These are phyloP conservation scores for Pseudopediastrum boryanum DNA, from an alignment of 139 green algal species.

Conservation along the genomic window DNA sequence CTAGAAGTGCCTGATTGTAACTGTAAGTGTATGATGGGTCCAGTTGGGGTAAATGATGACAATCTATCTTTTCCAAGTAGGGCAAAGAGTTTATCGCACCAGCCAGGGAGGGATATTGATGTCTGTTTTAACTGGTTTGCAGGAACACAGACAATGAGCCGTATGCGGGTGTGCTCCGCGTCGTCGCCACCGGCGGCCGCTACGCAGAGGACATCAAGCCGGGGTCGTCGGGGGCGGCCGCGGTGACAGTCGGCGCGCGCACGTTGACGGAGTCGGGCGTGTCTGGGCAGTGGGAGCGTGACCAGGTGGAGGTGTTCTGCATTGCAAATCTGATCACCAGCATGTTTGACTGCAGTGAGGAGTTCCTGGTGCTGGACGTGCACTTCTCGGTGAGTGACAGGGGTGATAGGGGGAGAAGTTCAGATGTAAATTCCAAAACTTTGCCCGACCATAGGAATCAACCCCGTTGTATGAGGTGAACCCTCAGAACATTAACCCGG, in stretches of 20 bases:
- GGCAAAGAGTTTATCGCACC: too few relatives aligned
- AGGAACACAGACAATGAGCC: slow-evolving; percentile 89
- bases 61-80: too few relatives aligned
- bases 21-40: too few relatives aligned
- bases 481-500: too few relatives aligned
- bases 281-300: slow-evolving; percentile 79
- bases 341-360: slow-evolving; percentile 93
- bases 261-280: slow-evolving; percentile 85
- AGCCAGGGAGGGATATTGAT: too few relatives aligned
- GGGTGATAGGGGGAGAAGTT: too few relatives aligned
- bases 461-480: slow-evolving; percentile 1
- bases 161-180: slow-evolving; percentile 81
- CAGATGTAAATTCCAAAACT: too few relatives aligned
- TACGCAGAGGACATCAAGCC: slow-evolving; percentile 42
- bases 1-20: too few relatives aligned
- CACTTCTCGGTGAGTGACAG: slow-evolving; percentile 80
- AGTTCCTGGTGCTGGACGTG: slow-evolving; percentile 96
- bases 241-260: slow-evolving; percentile 81
- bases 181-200: slow-evolving; percentile 84
- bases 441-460: too few relatives aligned
- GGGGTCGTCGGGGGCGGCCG: slow-evolving; percentile 71
- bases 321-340: slow-evolving; percentile 95
- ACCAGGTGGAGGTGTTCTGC: slow-evolving; percentile 93
- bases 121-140: too few relatives aligned
- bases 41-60: too few relatives aligned